Conservation (phyloP, 1,284 basidiomycete species). For the Porodaedalea pini region DNA sequence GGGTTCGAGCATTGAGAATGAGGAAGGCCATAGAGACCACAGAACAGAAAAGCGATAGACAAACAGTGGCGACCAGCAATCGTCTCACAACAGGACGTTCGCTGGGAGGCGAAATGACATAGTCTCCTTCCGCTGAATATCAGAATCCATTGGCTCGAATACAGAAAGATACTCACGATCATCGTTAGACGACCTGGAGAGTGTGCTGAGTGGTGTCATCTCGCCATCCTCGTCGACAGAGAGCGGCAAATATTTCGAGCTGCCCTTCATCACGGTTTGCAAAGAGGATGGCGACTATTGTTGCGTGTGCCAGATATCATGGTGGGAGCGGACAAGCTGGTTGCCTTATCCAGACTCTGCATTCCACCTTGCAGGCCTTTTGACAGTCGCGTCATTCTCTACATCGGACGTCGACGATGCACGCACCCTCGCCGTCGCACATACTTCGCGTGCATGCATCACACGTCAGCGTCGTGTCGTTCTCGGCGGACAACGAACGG, state of each 20-base stretch:
- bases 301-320: background rate
- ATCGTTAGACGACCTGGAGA: background rate
- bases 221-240: background rate
- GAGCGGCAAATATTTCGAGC: slow-evolving; percentile 7
- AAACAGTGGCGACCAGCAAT: background rate
- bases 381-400: background rate
- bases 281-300: background rate
- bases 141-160: background rate
- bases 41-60: slow-evolving; percentile 5
- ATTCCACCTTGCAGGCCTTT: background rate
- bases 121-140: background rate
- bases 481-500: slow-evolving; percentile 66
- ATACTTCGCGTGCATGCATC: slow-evolving; percentile 40
- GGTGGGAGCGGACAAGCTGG: slow-evolving; percentile 1
- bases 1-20: slow-evolving; percentile 2
- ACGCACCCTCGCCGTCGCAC: slow-evolving; percentile 27
- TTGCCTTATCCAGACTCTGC: background rate
- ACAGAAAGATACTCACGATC: background rate
- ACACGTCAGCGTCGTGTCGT: slow-evolving; percentile 35
- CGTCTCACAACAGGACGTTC: background rate
- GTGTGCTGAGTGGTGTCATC: background rate
- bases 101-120: background rate
- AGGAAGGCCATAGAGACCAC: slow-evolving; percentile 10
- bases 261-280: slow-evolving; percentile 1
- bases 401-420: slow-evolving; percentile 8